Evolutionary conservation across 176 grass and related monocot species (phyloP).

Genomic region (Oryza meyeriana): DNA sequence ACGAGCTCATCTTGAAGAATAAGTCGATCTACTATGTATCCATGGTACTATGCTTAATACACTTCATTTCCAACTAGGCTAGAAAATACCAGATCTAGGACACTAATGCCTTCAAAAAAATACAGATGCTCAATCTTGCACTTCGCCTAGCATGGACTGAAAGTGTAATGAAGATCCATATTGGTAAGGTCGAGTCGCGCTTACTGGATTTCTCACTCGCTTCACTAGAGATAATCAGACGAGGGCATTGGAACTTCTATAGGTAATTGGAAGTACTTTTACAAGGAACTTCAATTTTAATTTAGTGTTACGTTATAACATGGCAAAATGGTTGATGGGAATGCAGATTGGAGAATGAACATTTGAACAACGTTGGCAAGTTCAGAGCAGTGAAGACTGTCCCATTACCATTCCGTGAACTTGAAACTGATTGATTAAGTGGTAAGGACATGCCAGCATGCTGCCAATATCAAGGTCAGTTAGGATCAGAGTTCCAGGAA

Average conservation of each 20-base stretch:
- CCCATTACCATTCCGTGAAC: constrained; percentile 80
- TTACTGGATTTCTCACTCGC: constrained; percentile 74
- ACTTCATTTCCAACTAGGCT: not conserved
- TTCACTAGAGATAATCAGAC: constrained; percentile 75
- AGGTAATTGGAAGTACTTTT: constrained; percentile 40
- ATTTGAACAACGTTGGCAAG: constrained; percentile 85
- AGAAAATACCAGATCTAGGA: constrained; percentile 3
- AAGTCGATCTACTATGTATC: constrained; percentile 73
- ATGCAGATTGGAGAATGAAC: constrained; percentile 84
- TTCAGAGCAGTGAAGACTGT: constrained; percentile 81
- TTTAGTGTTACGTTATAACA: constrained; percentile 6
- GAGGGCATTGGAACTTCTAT: constrained; percentile 96
- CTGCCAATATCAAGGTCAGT: constrained; percentile 26
- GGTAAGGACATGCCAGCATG: not conserved
- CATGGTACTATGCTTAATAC: constrained; percentile 46
- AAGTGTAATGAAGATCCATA: constrained; percentile 66
- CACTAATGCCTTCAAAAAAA: constrained; percentile 23
- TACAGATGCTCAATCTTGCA: constrained; percentile 69
- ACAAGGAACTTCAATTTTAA: not conserved
- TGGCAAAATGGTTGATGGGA: not conserved
- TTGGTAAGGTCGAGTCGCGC: constrained; percentile 43
- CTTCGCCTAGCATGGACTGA: constrained; percentile 85
- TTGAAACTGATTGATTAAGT: constrained; percentile 58
- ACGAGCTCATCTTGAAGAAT: constrained; percentile 85
- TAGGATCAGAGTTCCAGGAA: constrained; percentile 20